A percentile compares a stretch with the other conserved stretches of the same genome.
Conservation (phyloP, 768 basidiomycete species). For the Tylopilus plumbeoviolaceoides region DNA sequence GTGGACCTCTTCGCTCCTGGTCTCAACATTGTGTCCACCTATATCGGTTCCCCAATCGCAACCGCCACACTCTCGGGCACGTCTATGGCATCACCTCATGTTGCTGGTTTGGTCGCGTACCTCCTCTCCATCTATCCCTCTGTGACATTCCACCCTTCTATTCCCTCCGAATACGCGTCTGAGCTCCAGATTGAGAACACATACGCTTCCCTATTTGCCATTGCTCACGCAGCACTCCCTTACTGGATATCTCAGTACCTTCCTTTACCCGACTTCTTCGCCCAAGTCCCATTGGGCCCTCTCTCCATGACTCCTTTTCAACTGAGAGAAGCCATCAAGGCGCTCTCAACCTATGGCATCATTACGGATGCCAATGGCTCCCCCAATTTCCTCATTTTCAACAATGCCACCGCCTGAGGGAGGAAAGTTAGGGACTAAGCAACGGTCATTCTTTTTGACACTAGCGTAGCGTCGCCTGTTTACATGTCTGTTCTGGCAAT, state of each 20-base stretch:
- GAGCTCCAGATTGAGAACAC: constrained; percentile 32
- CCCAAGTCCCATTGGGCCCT: constrained; percentile 39
- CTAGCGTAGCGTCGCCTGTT: background rate
- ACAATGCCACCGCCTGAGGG: constrained; percentile 57
- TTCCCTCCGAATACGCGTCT: constrained; percentile 37
- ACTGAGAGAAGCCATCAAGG: constrained; percentile 72
- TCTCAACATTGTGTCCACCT: constrained; percentile 88
- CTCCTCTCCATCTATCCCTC: constrained; percentile 85
- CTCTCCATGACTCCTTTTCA: constrained; percentile 57
- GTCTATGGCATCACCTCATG: constrained; percentile 94
- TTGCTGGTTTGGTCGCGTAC: constrained; percentile 87
- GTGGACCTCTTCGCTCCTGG: constrained; percentile 94
- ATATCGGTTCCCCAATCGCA: constrained; percentile 58
- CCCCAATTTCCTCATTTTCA: constrained; percentile 73
- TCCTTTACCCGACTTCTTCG: constrained; percentile 47
- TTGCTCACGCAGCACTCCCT: constrained; percentile 55
- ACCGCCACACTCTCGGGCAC: constrained; percentile 81
- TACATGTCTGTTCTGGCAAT: constrained; percentile 8
- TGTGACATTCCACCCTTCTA: constrained; percentile 50
- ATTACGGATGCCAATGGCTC: constrained; percentile 47
- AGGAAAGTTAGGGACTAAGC: too few species aligned
- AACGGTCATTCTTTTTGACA: background rate
- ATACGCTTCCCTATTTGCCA: constrained; percentile 47
- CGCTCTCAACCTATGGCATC: constrained; percentile 49
- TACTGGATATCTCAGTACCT: constrained; percentile 54